Conservation (phyloP, 805 yeast genomes). For the Candida ortonii region DNA sequence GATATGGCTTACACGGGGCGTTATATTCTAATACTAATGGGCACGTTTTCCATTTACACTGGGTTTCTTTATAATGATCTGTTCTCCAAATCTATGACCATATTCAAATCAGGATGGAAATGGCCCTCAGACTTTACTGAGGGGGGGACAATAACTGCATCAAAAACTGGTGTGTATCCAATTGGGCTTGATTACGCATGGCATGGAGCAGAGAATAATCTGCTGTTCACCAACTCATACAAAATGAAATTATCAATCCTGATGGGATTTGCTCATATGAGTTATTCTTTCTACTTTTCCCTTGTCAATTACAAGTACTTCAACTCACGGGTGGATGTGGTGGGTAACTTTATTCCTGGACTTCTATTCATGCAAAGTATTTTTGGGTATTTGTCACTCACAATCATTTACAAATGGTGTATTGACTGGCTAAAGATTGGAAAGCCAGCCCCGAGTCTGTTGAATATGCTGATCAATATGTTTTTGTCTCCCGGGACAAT, state of each 20-base stretch:
- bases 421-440: conserved; percentile 64
- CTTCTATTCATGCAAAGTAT: conserved; percentile 72
- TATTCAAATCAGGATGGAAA: conserved; percentile 69
- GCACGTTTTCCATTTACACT: conserved; percentile 68
- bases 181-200: conserved; percentile 70
- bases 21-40: conserved; percentile 68
- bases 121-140: conserved; percentile 55
- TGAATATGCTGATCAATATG: conserved; percentile 75
- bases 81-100: conserved; percentile 65
- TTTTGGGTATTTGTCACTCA: conserved; percentile 66
- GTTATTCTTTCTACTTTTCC: conserved; percentile 66
- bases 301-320: conserved; percentile 59
- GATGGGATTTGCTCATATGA: conserved; percentile 76
- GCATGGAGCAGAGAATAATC: conserved; percentile 77
- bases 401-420: conserved; percentile 72
- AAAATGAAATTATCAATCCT: conserved; percentile 75
- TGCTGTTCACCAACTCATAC: conserved; percentile 68
- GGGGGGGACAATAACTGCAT: conserved; percentile 48
- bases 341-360: conserved; percentile 75
- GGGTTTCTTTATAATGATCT: conserved; percentile 72
- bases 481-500: conserved; percentile 69
- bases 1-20: conserved; percentile 77
- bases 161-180: conserved; percentile 49
- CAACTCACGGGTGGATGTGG: conserved; percentile 58
- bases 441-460: conserved; percentile 66